Conservation (phyloP, 371 early-diverging fungal genomes). For the Circinella minor region DNA sequence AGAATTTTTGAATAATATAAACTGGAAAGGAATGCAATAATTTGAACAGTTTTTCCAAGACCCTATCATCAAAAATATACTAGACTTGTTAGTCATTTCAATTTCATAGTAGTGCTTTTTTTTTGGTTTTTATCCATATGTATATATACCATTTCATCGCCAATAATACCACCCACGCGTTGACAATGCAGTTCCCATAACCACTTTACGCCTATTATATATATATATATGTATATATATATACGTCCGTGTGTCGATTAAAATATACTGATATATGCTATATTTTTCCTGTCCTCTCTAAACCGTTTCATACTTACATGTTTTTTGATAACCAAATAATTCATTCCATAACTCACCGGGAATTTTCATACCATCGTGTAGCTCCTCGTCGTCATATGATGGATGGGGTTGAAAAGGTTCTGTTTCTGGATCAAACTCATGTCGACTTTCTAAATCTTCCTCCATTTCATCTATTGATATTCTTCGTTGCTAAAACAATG, state of each 20-base stretch:
- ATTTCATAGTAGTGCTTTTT: background rate
- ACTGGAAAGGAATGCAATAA: conserved; percentile 81
- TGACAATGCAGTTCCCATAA: conserved; percentile 89
- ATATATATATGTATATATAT: too few relatives aligned
- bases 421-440: conserved; percentile 29
- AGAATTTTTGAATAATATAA: conserved; percentile 63
- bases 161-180: conserved; percentile 93
- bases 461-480: conserved; percentile 22
- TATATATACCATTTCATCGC: conserved; percentile 91
- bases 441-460: conserved; percentile 9
- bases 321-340: conserved; percentile 93
- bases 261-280: too few relatives aligned
- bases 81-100: background rate
- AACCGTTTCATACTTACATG: conserved; percentile 44
- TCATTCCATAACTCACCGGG: conserved; percentile 87
- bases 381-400: conserved; percentile 56
- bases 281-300: too few relatives aligned
- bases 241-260: too few relatives aligned
- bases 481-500: background rate
- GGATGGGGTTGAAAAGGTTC: conserved; percentile 74
- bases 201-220: conserved; percentile 79
- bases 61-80: conserved; percentile 58
- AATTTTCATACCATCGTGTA: conserved; percentile 65
- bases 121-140: background rate
- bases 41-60: conserved; percentile 97